These are phyloP conservation scores for Trichaptum fuscoviolaceum DNA, from an alignment of 768 basidiomycete genomes.

Conservation along the genomic window DNA sequence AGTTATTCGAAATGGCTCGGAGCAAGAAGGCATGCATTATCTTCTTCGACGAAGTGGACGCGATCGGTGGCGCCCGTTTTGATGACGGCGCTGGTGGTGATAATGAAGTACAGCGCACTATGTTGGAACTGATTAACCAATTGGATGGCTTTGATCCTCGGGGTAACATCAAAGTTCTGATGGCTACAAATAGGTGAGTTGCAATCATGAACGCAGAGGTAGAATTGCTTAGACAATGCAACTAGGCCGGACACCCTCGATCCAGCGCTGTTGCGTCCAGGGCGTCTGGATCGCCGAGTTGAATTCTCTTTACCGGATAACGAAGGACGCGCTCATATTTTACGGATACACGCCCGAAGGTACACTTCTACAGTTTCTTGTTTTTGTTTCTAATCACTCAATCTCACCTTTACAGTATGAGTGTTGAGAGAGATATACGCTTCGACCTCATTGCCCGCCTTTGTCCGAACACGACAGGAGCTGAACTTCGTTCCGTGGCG, in stretches of 20 bases:
- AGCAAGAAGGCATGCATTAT: conserved; percentile 99
- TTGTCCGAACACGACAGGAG: conserved; percentile 97
- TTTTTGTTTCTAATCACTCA: conserved; percentile 8
- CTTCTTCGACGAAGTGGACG: conserved; percentile 99
- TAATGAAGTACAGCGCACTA: conserved; percentile 98
- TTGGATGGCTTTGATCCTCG: conserved; percentile 97
- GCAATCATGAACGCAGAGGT: conserved; percentile 1
- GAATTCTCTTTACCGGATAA: conserved; percentile 94
- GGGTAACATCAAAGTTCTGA: conserved; percentile 99
- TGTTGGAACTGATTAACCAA: conserved; percentile 99
- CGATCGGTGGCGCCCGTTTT: conserved; percentile 95
- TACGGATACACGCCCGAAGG: conserved; percentile 96
- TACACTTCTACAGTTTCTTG: conserved; percentile 21
- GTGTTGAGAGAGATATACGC: conserved; percentile 92
- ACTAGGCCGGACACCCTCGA: conserved; percentile 96
- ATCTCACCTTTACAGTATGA: conserved; percentile 62
- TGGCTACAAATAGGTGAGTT: conserved; percentile 93
- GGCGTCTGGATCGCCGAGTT: conserved; percentile 93
- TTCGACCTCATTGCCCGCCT: conserved; percentile 95
- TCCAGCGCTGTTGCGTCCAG: conserved; percentile 92
- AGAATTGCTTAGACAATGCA: conserved; percentile 8
- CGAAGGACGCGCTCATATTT: conserved; percentile 94
- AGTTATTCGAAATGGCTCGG: conserved; percentile 98
- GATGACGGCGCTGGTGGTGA: conserved; percentile 99
- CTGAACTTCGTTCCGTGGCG: conserved; percentile 94